Base-by-base conservation (phyloP, 805 yeast species). In the Pichia cabralensis region DNA sequence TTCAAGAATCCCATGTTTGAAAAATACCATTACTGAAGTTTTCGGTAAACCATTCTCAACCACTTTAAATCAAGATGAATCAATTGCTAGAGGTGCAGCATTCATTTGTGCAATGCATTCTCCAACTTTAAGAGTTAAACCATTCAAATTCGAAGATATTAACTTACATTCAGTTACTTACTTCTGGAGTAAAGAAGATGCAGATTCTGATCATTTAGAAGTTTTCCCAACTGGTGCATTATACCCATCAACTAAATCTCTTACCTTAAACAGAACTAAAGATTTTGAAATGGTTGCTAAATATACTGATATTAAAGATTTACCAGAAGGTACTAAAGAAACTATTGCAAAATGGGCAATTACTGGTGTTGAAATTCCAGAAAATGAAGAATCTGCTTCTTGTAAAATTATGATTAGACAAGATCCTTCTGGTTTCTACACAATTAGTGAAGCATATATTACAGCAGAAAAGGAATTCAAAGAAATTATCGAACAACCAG, bases 21-120 rank as follows among this genome's bases (percentile, higher is more conserved):
- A 92, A 74, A 73, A 78, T 49, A 80, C 74, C 56, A 71, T 92
- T 50, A 49, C 80, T 49, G 82, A 79, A 56, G 69, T 82, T 46
- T 85, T 92, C 59, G 83, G 83, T 60, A 82, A 82, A 67, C 79
- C 68, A 52, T 70, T 92, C 58, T 83, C 96, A 26, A 81, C 82
- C 70, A 94, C 97, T 50, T 76, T 94, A 65, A 92, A 92, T 74
- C 96, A 88, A 69, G 99, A 92, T 60, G 99, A 92, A 73, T 96
- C 98, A 44, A 81, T 89, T 60, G 97, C 98, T 38, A 84, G 89
- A 64, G 99, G 99, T 70, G 94, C 95, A 53, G 96, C 98, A 31
- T 92, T 92, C 65, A 82, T 92, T 55, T 92, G 98, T 64, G 99
- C 98, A 49, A 83, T 86, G 68, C 97, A 88, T 72, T 89, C 97